phyloP scores from a whole-genome alignment of 148 eudicot genomes.

The Fagopyrum homotropicum region DNA sequence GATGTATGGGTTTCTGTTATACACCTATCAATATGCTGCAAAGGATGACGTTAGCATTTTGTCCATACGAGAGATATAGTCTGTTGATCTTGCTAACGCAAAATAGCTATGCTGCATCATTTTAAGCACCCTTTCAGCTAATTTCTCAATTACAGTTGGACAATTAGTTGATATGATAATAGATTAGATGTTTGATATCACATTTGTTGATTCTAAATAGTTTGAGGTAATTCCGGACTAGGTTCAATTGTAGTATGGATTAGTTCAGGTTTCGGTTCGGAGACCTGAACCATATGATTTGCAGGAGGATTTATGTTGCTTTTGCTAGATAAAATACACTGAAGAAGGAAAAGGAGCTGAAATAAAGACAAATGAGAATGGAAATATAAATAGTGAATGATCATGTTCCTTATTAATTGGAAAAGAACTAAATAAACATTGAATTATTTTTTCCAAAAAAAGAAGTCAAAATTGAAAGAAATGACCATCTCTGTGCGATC shows the following conservation, averaged over 20 bases:
- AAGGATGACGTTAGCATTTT: conserved; percentile 38
- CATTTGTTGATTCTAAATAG: not conserved
- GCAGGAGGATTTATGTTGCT: not conserved
- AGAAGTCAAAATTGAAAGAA: too few species aligned
- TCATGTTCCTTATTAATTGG: too few species aligned
- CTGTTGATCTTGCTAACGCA: not conserved
- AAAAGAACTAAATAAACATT: too few species aligned
- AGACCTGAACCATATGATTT: not conserved
- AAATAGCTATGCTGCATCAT: not conserved
- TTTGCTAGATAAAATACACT: not conserved
- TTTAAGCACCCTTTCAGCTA: not conserved
- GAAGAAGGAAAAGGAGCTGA: not conserved
- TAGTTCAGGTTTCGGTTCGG: not conserved
- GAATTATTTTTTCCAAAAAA: too few species aligned
- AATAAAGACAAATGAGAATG: too few species aligned
- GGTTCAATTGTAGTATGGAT: not conserved
- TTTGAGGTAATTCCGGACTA: not conserved
- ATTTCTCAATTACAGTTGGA: not conserved
- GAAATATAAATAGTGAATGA: too few species aligned
- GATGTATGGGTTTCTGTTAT: conserved; percentile 78
- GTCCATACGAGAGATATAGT: conserved; percentile 60
- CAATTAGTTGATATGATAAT: not conserved
- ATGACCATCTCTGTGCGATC: too few species aligned
- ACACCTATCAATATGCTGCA: conserved; percentile 44
- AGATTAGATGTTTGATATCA: not conserved